phyloP scores from a whole-genome alignment of 768 basidiomycete genomes.

The Lentinula detonsa region DNA sequence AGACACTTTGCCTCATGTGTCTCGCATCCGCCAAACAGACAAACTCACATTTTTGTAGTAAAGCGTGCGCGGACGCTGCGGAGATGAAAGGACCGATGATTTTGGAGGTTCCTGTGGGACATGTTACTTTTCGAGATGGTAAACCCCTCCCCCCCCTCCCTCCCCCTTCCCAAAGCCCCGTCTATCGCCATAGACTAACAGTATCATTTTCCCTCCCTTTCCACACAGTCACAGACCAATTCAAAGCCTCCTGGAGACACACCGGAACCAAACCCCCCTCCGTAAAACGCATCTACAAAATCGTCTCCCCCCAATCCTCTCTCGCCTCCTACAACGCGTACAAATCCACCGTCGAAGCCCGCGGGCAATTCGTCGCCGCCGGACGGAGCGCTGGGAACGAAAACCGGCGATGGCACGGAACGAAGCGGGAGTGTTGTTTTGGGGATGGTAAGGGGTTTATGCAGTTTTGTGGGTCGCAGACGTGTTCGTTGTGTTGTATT shows the following conservation, averaged over 20 bases:
- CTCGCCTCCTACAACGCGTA: constrained; percentile 57
- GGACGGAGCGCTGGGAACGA: constrained; percentile 63
- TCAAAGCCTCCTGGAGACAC: constrained; percentile 67
- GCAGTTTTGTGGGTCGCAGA: constrained; percentile 46
- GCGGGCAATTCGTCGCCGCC: constrained; percentile 48
- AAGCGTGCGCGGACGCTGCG: constrained; percentile 47
- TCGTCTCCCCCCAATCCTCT: constrained; percentile 42
- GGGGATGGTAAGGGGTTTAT: constrained; percentile 53
- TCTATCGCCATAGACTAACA: background rate
- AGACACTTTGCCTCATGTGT: constrained; percentile 55
- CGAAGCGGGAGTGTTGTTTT: constrained; percentile 55
- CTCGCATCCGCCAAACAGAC: constrained; percentile 46
- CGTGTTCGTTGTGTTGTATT: constrained; percentile 61
- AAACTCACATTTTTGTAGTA: constrained; percentile 58
- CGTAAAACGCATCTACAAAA: constrained; percentile 61
- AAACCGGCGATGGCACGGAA: constrained; percentile 74
- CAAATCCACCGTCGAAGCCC: constrained; percentile 52
- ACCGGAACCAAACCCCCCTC: constrained; percentile 45
- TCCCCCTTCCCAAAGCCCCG: background rate
- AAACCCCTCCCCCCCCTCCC: too few relatives aligned
- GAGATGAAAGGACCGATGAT: constrained; percentile 50
- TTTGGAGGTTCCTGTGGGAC: constrained; percentile 52
- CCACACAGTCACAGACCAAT: constrained; percentile 54
- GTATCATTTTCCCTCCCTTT: background rate
- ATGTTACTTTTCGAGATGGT: constrained; percentile 66